phyloP scores from a whole-genome alignment of 176 grass and related monocot species.

The Miscanthus lutarioriparius region DNA sequence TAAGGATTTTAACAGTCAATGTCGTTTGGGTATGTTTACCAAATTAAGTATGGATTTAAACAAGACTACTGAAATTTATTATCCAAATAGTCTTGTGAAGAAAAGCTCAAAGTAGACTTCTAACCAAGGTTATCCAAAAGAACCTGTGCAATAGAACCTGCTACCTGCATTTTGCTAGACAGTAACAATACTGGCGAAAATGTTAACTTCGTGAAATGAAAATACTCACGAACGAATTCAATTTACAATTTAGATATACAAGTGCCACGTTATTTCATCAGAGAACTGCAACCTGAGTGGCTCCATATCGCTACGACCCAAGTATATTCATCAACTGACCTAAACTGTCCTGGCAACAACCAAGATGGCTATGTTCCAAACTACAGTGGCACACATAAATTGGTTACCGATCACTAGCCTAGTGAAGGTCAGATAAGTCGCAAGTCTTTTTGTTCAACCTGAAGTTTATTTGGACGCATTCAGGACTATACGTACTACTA shows the following conservation, averaged over 20 bases:
- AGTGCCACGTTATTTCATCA: neutral
- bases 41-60: neutral
- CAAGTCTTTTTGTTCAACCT: constrained; percentile 22
- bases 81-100: neutral
- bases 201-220: neutral
- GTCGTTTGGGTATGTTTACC: neutral
- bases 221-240: neutral
- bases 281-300: neutral
- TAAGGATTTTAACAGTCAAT: neutral
- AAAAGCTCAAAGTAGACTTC: no score
- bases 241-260: neutral
- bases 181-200: neutral
- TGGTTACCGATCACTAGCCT: neutral
- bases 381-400: neutral
- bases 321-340: neutral
- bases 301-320: neutral
- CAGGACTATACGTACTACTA: neutral
- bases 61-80: neutral
- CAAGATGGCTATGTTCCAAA: neutral
- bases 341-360: neutral
- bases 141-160: neutral
- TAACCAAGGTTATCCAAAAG: neutral
- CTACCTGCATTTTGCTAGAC: neutral
- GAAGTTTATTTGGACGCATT: neutral
- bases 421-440: neutral